Evolutionary conservation across 2,329 filamentous ascomycete species (phyloP).

Genomic region (Coniochaeta sp.): DNA sequence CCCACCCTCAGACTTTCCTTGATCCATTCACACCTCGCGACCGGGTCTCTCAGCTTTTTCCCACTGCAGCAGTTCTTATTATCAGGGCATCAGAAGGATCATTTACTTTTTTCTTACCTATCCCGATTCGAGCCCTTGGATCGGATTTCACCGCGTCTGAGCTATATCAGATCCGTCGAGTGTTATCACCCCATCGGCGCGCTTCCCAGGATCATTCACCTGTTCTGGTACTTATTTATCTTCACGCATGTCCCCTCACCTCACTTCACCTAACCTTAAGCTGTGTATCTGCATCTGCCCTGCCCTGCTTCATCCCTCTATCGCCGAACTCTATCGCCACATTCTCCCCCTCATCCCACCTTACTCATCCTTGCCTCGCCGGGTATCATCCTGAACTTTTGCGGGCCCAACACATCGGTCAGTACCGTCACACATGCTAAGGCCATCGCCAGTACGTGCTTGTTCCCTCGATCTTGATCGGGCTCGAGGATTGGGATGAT

Average conservation of each 20-base stretch:
- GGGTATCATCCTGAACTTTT: background rate
- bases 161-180: background rate
- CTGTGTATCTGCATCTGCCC: background rate
- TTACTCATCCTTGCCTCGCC: background rate
- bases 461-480: too few species aligned
- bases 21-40: conserved; percentile 25
- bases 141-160: background rate
- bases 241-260: background rate
- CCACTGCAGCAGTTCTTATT: background rate
- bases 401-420: background rate
- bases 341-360: background rate
- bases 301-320: background rate
- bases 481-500: background rate
- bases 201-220: background rate
- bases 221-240: conserved; percentile 1
- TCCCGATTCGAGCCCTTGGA: background rate
- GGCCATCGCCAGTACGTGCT: background rate
- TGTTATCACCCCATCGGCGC: background rate
- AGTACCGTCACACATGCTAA: background rate
- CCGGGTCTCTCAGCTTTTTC: background rate
- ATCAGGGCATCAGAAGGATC: conserved; percentile 1
- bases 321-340: background rate
- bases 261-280: background rate
- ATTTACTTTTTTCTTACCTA: too few species aligned
- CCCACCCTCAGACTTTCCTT: conserved; percentile 27